Evolutionary conservation across 2,329 filamentous ascomycete species (phyloP), one percentile per base, ranked within the genome.

Genomic region (Xylaria sp.): DNA sequence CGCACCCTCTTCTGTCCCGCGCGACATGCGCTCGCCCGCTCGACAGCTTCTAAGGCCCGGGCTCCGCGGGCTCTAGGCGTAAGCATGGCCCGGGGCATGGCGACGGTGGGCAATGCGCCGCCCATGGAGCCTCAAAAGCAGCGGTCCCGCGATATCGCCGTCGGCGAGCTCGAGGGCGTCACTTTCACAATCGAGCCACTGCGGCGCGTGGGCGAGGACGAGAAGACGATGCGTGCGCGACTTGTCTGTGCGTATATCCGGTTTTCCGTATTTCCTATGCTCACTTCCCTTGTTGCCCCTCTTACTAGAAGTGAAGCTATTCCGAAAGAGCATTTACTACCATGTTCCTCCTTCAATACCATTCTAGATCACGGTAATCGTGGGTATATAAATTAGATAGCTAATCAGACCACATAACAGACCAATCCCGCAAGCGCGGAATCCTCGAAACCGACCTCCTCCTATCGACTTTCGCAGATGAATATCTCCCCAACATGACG

Each of bases 371-470:
- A n/a, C 31, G 7, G 3, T 31, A 31, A 31, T 31, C 31, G 31
- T 31, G 31, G 31, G 7, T 31, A 31, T 36, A 36, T 10, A 36
- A 1, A 36, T 8, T 8, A 10, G 33, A 36, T 36, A 28, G 28
- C 28, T 28, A 28, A 28, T 5, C 28, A 28, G 28, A 28, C 3
- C 3, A 28, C 3, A 4, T 5, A 43, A 64, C 77, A 98, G 95
- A 99, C 85, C 96, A 99, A 84, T 96, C 92, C 81, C 92, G 96
- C 76, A 99, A 99, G 83, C 91, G 96, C 79, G 96, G 96, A 75
- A 98, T 92, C 74, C 91, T 98, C 78, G 96, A 99, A 81, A 94
- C 93, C 72, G 96, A 99, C 81, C 92, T 99, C 64, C 89, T 99
- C 72, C 92, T 98, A 74, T 97, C 94, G 69, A 99, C 96, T 73